phyloP scores from a whole-genome alignment of 140 eudicot species.

The Erigeron philadelphicus region DNA sequence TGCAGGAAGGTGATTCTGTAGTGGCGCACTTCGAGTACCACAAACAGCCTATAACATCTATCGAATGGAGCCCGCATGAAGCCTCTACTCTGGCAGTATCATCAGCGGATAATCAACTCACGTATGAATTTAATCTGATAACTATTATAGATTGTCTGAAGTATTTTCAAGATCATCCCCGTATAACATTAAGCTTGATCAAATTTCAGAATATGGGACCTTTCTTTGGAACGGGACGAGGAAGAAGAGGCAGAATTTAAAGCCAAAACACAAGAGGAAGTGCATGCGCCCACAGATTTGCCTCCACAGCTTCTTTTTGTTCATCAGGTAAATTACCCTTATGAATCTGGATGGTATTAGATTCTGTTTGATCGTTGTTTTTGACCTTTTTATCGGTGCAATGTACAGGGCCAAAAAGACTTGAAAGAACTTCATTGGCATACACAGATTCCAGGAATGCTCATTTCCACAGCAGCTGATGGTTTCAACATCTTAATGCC shows the following conservation, averaged over 20 bases:
- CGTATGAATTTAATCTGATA: slow-evolving; percentile 37
- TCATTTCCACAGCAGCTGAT: slow-evolving; percentile 88
- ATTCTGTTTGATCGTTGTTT: not conserved
- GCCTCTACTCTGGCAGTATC: slow-evolving; percentile 87
- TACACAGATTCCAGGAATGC: slow-evolving; percentile 95
- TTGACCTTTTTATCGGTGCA: slow-evolving; percentile 10
- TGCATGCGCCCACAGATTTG: slow-evolving; percentile 74
- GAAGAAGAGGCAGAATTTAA: slow-evolving; percentile 94
- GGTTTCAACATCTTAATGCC: slow-evolving; percentile 92
- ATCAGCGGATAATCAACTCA: slow-evolving; percentile 79
- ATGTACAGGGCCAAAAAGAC: slow-evolving; percentile 80
- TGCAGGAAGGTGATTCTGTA: slow-evolving; percentile 73
- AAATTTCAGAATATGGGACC: slow-evolving; percentile 76
- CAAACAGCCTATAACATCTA: slow-evolving; percentile 90
- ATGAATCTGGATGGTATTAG: slow-evolving; percentile 10
- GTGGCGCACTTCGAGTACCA: slow-evolving; percentile 87
- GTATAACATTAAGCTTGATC: slow-evolving; percentile 1
- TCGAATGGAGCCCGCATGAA: slow-evolving; percentile 96
- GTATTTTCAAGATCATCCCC: not conserved
- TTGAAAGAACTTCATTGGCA: slow-evolving; percentile 99
- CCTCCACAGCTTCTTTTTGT: slow-evolving; percentile 94
- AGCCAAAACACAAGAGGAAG: slow-evolving; percentile 69
- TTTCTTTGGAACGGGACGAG: slow-evolving; percentile 82
- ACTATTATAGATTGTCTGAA: not conserved
- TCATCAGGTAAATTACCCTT: slow-evolving; percentile 59